Conservation (phyloP, 1,284 basidiomycete genomes). For the Chalciporus sp. region DNA sequence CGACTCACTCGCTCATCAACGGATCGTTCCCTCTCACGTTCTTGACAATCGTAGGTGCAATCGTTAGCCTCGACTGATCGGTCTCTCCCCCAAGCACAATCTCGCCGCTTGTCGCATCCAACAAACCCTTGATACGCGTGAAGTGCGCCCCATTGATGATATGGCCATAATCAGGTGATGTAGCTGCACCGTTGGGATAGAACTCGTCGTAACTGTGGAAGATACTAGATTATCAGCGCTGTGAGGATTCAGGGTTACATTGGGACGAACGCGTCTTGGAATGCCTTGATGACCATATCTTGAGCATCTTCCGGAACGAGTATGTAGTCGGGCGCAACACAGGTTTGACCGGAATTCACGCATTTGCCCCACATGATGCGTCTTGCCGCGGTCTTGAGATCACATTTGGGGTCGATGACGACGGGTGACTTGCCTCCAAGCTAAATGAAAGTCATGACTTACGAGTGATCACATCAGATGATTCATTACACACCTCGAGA, state of each 20-base stretch:
- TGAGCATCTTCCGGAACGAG: slow-evolving; percentile 68
- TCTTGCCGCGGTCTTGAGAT: slow-evolving; percentile 59
- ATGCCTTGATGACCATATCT: slow-evolving; percentile 61
- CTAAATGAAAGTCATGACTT: slow-evolving; percentile 16
- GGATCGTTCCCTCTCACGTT: slow-evolving; percentile 67
- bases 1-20: slow-evolving; percentile 71
- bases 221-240: not conserved
- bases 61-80: slow-evolving; percentile 58
- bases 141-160: slow-evolving; percentile 60
- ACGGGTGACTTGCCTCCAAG: slow-evolving; percentile 74
- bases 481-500: slow-evolving; percentile 56
- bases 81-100: slow-evolving; percentile 72
- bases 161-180: slow-evolving; percentile 46
- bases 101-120: slow-evolving; percentile 72
- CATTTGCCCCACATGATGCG: slow-evolving; percentile 83
- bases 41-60: slow-evolving; percentile 70
- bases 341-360: slow-evolving; percentile 75
- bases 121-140: slow-evolving; percentile 60
- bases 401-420: slow-evolving; percentile 70
- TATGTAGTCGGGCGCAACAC: slow-evolving; percentile 81
- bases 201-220: slow-evolving; percentile 50
- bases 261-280: slow-evolving; percentile 57
- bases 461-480: not conserved
- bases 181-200: slow-evolving; percentile 52
- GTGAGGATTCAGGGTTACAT: not conserved